Percentiles rank a stretch among this genome's conserved stretches.
Conservation (phyloP, 129 eudicot genomes). For the Calendula officinalis region DNA sequence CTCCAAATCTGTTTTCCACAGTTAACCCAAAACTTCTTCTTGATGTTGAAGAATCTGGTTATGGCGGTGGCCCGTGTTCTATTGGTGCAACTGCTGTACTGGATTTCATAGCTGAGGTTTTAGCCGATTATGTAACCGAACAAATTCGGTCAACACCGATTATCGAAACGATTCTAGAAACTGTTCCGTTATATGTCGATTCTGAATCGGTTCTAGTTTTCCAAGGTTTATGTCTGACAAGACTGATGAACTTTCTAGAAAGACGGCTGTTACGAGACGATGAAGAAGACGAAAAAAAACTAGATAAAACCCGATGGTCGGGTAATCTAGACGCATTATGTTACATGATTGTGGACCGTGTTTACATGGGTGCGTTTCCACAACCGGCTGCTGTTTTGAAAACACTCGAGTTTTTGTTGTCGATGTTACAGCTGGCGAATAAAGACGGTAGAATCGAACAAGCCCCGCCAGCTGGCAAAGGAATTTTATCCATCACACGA, state of each 20-base stretch:
- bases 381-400: slow-evolving; percentile 81
- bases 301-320: slow-evolving; percentile 91
- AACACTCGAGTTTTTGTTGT: slow-evolving; percentile 79
- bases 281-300: slow-evolving; percentile 86
- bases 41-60: slow-evolving; percentile 88
- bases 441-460: slow-evolving; percentile 96
- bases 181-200: slow-evolving; percentile 79
- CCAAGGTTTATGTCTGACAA: slow-evolving; percentile 91
- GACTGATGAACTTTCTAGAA: slow-evolving; percentile 93
- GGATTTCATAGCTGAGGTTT: slow-evolving; percentile 87
- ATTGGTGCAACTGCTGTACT: slow-evolving; percentile 88
- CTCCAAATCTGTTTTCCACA: slow-evolving; percentile 39
- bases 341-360: slow-evolving; percentile 89
- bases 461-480: slow-evolving; percentile 65
- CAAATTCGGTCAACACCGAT: slow-evolving; percentile 67
- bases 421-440: slow-evolving; percentile 95
- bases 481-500: slow-evolving; percentile 82
- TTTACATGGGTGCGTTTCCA: slow-evolving; percentile 97
- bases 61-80: slow-evolving; percentile 96
- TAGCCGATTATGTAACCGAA: slow-evolving; percentile 84
- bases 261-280: slow-evolving; percentile 94
- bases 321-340: slow-evolving; percentile 80
- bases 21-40: slow-evolving; percentile 67
- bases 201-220: slow-evolving; percentile 80
- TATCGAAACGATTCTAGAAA: slow-evolving; percentile 77